A percentile compares a stretch with the other conserved stretches of the same genome.
Evolutionary conservation across 768 basidiomycete genomes (phyloP).

Genomic region (Tricholoma sp.): DNA sequence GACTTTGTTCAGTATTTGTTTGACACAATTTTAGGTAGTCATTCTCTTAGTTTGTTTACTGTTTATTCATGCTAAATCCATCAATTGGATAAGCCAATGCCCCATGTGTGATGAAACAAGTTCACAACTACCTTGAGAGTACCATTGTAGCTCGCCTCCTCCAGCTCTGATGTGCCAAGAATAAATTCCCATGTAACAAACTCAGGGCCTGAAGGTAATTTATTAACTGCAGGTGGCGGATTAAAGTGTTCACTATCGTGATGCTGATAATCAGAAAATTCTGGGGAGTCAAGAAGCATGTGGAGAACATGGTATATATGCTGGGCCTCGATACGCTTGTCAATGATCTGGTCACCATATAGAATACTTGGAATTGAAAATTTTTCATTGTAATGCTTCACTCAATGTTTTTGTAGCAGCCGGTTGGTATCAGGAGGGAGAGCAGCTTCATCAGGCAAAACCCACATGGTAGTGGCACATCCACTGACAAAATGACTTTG

Average conservation of each 20-base stretch:
- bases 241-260: not conserved
- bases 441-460: slow-evolving; percentile 5
- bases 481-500: slow-evolving; percentile 20
- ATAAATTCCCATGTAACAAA: not conserved
- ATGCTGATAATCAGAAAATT: not conserved
- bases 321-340: not conserved
- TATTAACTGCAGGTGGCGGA: not conserved
- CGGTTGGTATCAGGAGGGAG: slow-evolving; percentile 8
- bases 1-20: too few relatives aligned
- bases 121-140: not conserved
- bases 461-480: slow-evolving; percentile 16
- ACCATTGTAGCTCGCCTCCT: not conserved
- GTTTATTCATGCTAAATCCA: too few relatives aligned
- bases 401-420: slow-evolving; percentile 3
- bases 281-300: not conserved
- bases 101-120: not conserved
- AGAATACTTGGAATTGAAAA: not conserved
- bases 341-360: not conserved
- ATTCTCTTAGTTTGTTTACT: too few relatives aligned
- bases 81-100: too few relatives aligned
- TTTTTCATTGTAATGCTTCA: not conserved
- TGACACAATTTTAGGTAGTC: too few relatives aligned
- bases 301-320: not conserved
- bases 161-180: not conserved
- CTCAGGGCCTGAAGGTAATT: not conserved